phyloP scores from a whole-genome alignment of 2,329 filamentous ascomycete genomes.

The Penicillium digitatum region DNA sequence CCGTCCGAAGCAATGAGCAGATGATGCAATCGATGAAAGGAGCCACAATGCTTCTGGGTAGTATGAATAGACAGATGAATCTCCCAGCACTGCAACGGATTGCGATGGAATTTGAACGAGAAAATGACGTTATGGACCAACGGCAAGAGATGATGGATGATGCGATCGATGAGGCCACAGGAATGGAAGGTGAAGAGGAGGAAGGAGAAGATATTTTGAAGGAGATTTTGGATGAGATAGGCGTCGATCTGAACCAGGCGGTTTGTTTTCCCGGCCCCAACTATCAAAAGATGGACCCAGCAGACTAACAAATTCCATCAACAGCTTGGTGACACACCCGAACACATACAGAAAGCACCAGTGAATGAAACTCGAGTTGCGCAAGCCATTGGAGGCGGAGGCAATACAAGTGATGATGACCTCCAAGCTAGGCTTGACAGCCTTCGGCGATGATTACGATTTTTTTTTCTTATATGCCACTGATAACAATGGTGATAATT shows the following conservation, averaged over 20 bases:
- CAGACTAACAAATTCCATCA: conserved; percentile 21
- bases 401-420: conserved; percentile 71
- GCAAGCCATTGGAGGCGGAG: conserved; percentile 64
- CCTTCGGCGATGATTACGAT: conserved; percentile 54
- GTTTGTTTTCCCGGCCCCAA: conserved; percentile 54
- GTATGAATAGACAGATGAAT: conserved; percentile 98
- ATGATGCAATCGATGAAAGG: conserved; percentile 99
- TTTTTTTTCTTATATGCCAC: conserved; percentile 1
- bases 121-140: conserved; percentile 99
- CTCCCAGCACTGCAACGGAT: conserved; percentile 91
- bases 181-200: conserved; percentile 76
- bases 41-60: conserved; percentile 83
- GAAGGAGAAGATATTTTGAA: conserved; percentile 97
- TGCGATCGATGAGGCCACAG: conserved; percentile 94
- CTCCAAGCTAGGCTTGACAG: conserved; percentile 91
- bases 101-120: conserved; percentile 97
- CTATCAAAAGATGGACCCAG: neutral
- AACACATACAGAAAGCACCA: conserved; percentile 69
- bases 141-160: conserved; percentile 99
- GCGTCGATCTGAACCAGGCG: conserved; percentile 82
- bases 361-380: conserved; percentile 75
- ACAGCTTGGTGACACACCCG: conserved; percentile 87
- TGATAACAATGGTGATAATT: neutral
- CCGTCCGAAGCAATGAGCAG: conserved; percentile 95
- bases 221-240: conserved; percentile 94